Conservation (phyloP, 345 rosid species). For the Camelina laxa region DNA sequence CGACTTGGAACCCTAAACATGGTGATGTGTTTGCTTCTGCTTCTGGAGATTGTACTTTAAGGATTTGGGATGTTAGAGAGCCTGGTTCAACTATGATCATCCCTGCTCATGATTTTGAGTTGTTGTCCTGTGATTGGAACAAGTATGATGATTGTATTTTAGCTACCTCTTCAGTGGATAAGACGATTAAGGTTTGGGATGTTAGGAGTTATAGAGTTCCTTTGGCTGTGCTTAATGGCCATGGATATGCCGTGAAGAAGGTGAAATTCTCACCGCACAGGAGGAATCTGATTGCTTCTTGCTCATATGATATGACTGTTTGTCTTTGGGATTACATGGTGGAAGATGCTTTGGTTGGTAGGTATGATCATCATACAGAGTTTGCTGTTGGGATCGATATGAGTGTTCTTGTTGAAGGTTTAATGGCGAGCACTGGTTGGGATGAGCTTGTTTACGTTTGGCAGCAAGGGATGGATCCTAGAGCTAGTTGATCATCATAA, state of each 20-base stretch:
- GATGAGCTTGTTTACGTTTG: constrained; percentile 90
- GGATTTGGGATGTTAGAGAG: constrained; percentile 93
- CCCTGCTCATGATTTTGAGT: constrained; percentile 85
- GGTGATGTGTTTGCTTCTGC: constrained; percentile 93
- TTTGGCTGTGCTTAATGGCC: constrained; percentile 74
- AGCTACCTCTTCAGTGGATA: constrained; percentile 85
- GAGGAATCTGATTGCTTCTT: constrained; percentile 71
- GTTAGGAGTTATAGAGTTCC: constrained; percentile 79
- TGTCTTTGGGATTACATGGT: constrained; percentile 89
- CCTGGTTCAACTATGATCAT: constrained; percentile 91
- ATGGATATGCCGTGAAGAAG: constrained; percentile 82
- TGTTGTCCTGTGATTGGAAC: constrained; percentile 87
- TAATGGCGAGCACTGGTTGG: constrained; percentile 93
- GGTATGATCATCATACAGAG: constrained; percentile 89
- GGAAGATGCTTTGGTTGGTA: constrained; percentile 83
- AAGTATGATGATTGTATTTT: constrained; percentile 84
- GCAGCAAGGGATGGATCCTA: constrained; percentile 94
- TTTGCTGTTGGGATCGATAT: constrained; percentile 86
- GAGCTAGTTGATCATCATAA: constrained; percentile 56
- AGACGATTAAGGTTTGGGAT: constrained; percentile 81
- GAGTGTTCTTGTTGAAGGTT: constrained; percentile 94
- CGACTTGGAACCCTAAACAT: constrained; percentile 86
- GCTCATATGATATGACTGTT: constrained; percentile 89
- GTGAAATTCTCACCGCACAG: constrained; percentile 89
- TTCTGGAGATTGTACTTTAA: constrained; percentile 80